These are phyloP conservation scores for Oleoguttula mirabilis DNA, from an alignment of 495 filamentous ascomycete genomes.

Conservation along the genomic window DNA sequence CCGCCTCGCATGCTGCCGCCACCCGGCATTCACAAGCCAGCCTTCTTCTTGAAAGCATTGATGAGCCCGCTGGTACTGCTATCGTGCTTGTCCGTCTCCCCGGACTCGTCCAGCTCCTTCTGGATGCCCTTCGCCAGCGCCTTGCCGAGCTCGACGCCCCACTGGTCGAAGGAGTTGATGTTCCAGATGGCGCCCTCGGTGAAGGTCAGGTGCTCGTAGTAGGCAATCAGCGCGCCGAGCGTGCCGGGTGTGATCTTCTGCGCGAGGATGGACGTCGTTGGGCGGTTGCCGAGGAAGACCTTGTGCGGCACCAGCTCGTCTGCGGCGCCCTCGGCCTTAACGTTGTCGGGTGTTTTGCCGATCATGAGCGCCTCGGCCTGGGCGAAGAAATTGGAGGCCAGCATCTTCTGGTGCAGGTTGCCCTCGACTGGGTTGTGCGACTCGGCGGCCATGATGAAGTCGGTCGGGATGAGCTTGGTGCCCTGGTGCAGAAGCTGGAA, in stretches of 20 bases:
- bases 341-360: constrained; percentile 83
- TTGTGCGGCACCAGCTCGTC: constrained; percentile 89
- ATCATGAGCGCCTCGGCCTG: constrained; percentile 98
- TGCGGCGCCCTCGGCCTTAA: constrained; percentile 76
- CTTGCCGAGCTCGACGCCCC: constrained; percentile 98
- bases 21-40: too few relatives aligned
- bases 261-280: constrained; percentile 87
- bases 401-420: constrained; percentile 96
- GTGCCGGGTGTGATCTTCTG: constrained; percentile 90
- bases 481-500: constrained; percentile 98
- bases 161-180: constrained; percentile 99
- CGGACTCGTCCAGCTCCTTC: constrained; percentile 49
- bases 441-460: constrained; percentile 92
- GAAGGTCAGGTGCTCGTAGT: constrained; percentile 98
- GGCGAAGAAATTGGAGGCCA: constrained; percentile 96
- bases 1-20: too few relatives aligned
- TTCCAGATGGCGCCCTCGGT: constrained; percentile 97
- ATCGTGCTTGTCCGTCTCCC: constrained; percentile 63
- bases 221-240: constrained; percentile 88
- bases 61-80: constrained; percentile 77
- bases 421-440: constrained; percentile 89
- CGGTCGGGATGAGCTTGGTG: constrained; percentile 94
- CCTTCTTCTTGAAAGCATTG: constrained; percentile 67
- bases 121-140: constrained; percentile 62
- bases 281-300: constrained; percentile 95